Percentiles rank a stretch among this genome's conserved stretches.
These are phyloP conservation scores for Dactylorhiza incarnata DNA, from an alignment of 106 monocot genomes.

Conservation along the genomic window DNA sequence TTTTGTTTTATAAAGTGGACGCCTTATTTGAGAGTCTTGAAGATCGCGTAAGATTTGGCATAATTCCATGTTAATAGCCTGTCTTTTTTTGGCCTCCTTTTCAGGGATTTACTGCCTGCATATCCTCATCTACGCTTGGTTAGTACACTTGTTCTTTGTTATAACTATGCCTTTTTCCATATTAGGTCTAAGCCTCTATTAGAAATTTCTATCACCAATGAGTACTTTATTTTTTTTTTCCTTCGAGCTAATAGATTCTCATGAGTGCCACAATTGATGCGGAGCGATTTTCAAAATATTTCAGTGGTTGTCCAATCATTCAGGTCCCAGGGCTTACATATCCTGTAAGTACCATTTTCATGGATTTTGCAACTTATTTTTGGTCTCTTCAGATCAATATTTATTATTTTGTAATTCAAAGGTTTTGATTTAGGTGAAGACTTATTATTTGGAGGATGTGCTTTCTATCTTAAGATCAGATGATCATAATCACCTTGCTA, in stretches of 20 bases:
- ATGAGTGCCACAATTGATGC: slow-evolving; percentile 99
- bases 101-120: slow-evolving; percentile 73
- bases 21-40: not conserved
- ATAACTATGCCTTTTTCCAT: slow-evolving; percentile 5
- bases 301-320: slow-evolving; percentile 77
- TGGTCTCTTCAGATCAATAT: not conserved
- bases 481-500: slow-evolving; percentile 50
- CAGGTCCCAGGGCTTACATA: slow-evolving; percentile 87
- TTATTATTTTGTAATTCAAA: slow-evolving; percentile 3
- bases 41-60: not conserved
- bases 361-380: not conserved
- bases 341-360: slow-evolving; percentile 50
- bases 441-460: slow-evolving; percentile 93
- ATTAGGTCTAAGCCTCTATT: not conserved
- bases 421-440: slow-evolving; percentile 55
- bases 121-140: slow-evolving; percentile 88
- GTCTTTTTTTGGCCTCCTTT: slow-evolving; percentile 5
- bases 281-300: slow-evolving; percentile 84
- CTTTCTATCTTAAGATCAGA: slow-evolving; percentile 56
- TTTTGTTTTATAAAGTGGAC: not conserved
- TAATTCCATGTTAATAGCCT: not conserved
- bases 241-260: slow-evolving; percentile 51
- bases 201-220: not conserved
- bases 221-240: not conserved
- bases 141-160: slow-evolving; percentile 12